Evolutionary conservation across 768 basidiomycete species (phyloP).

Genomic region (Cyclocybe cylindracea): DNA sequence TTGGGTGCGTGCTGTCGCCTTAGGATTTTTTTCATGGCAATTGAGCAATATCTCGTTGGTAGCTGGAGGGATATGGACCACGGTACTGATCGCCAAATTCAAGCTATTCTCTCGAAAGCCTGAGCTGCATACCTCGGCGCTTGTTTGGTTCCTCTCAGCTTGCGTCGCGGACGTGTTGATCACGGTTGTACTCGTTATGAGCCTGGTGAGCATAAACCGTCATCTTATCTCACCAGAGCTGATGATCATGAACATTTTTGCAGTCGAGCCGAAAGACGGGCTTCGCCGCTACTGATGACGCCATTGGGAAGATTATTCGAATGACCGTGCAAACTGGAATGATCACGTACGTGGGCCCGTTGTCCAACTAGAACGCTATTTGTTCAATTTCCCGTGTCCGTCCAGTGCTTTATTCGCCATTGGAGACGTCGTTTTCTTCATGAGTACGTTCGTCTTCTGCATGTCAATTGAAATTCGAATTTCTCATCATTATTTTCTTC

Average conservation of each 20-base stretch:
- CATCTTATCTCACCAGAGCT: not conserved
- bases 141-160: conserved; percentile 46
- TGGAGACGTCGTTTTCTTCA: conserved; percentile 45
- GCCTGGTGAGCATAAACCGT: conserved; percentile 29
- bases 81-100: conserved; percentile 31
- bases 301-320: conserved; percentile 37
- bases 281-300: conserved; percentile 42
- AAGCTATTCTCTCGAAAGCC: conserved; percentile 40
- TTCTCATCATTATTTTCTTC: not conserved
- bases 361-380: not conserved
- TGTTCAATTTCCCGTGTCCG: not conserved
- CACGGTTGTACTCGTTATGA: conserved; percentile 36
- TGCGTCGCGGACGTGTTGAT: conserved; percentile 43
- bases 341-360: conserved; percentile 38
- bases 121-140: conserved; percentile 43
- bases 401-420: conserved; percentile 40
- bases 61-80: conserved; percentile 48
- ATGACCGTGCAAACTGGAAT: conserved; percentile 47
- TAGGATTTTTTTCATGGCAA: not conserved
- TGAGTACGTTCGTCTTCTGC: conserved; percentile 31
- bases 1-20: conserved; percentile 24
- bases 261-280: conserved; percentile 41
- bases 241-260: not conserved
- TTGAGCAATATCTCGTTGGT: not conserved
- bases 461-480: not conserved